Conservation (phyloP, 2,329 filamentous ascomycete genomes). For the Coniochaeta sp. region DNA sequence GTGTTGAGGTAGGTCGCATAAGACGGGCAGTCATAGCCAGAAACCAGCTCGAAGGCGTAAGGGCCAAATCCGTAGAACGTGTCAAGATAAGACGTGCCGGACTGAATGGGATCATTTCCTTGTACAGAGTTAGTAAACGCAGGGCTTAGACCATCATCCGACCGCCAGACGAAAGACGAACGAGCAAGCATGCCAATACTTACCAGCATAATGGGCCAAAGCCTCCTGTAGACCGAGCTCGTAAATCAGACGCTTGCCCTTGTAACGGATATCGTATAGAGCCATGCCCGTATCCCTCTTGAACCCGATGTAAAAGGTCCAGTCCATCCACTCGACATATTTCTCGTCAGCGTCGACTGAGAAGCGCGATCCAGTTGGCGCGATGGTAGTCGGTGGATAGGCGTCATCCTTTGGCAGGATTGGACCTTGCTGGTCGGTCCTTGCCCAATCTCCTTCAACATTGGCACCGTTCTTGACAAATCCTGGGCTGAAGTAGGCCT, state of each 20-base stretch:
- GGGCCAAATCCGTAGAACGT: conserved; percentile 38
- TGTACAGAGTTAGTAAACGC: neutral
- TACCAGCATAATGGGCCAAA: conserved; percentile 39
- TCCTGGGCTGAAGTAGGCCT: conserved; percentile 29
- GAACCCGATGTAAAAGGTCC: conserved; percentile 43
- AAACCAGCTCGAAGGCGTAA: conserved; percentile 34
- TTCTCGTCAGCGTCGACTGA: conserved; percentile 30
- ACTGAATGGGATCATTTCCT: conserved; percentile 36
- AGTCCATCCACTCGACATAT: conserved; percentile 45
- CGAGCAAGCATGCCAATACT: conserved; percentile 3
- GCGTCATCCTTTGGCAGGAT: conserved; percentile 20
- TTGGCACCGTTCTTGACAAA: conserved; percentile 40
- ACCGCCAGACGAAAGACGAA: too few relatives aligned
- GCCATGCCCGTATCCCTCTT: conserved; percentile 38
- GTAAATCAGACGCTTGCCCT: conserved; percentile 46
- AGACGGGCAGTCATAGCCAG: conserved; percentile 43
- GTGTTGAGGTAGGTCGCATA: conserved; percentile 42
- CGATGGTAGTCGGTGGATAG: neutral
- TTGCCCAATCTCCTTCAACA: conserved; percentile 38
- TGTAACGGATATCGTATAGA: conserved; percentile 44
- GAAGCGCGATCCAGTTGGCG: conserved; percentile 26
- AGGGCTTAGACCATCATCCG: too few relatives aligned
- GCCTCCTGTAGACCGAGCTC: conserved; percentile 49
- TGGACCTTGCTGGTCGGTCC: conserved; percentile 30
- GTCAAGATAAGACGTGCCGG: conserved; percentile 38